phyloP scores from a whole-genome alignment of 192 early-diverging fungal species.

The Helicostylum pulchrum region DNA sequence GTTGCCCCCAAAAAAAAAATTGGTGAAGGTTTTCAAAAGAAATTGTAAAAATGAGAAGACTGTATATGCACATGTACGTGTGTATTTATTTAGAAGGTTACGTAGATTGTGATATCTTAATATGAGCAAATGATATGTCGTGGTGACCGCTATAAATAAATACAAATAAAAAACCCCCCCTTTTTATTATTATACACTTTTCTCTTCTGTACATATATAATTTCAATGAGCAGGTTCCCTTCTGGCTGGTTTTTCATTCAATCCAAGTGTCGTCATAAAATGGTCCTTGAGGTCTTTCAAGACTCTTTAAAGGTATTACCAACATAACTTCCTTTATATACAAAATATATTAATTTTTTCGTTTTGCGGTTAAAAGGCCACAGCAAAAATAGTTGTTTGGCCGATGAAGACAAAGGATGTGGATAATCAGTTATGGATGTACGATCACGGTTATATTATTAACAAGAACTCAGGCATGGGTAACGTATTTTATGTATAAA shows the following conservation, averaged over 20 bases:
- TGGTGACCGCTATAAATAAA: no score
- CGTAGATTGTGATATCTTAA: no score
- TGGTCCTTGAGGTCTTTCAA: slow-evolving; percentile 30
- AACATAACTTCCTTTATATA: not conserved
- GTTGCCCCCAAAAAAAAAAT: no score
- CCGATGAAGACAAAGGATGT: slow-evolving; percentile 21
- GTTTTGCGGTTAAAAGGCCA: slow-evolving; percentile 7
- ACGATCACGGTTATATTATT: slow-evolving; percentile 34
- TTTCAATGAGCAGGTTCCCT: slow-evolving; percentile 16
- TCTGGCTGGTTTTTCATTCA: slow-evolving; percentile 36
- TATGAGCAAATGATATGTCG: no score
- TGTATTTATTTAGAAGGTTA: no score
- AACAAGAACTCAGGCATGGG: slow-evolving; percentile 37
- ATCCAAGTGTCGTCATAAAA: slow-evolving; percentile 21
- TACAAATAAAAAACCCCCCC: no score
- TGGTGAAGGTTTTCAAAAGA: no score
- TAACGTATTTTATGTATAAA: slow-evolving; percentile 12
- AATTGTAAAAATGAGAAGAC: no score
- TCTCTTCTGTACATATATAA: no score
- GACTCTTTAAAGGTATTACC: slow-evolving; percentile 29
- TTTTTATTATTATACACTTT: no score
- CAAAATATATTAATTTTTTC: no score
- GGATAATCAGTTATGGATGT: slow-evolving; percentile 36
- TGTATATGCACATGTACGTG: no score
- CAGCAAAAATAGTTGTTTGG: slow-evolving; percentile 26